Conservation (phyloP, 148 eudicot species). For the Diospyros lotus region DNA sequence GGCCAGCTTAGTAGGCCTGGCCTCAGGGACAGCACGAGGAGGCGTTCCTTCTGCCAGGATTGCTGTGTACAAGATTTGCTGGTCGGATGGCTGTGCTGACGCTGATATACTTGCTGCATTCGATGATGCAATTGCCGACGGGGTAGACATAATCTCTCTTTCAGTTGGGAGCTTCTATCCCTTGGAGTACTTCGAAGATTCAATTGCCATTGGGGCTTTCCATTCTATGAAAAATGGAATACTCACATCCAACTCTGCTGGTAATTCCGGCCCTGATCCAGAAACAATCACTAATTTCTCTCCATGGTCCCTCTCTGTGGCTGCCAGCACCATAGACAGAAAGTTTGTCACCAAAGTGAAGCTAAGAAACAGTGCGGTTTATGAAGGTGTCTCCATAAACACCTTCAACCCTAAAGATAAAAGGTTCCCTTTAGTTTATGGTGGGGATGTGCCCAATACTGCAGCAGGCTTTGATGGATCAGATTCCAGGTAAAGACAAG, state of each 20-base stretch:
- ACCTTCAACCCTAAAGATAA: background rate
- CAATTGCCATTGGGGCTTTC: constrained; percentile 17
- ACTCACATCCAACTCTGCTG: constrained; percentile 14
- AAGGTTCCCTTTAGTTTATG: constrained; percentile 4
- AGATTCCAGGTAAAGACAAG: background rate
- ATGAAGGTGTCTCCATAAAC: constrained; percentile 10
- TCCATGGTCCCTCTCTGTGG: constrained; percentile 18
- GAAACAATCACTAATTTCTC: constrained; percentile 6
- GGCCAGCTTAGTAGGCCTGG: constrained; percentile 29
- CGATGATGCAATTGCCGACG: constrained; percentile 27
- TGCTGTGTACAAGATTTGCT: constrained; percentile 31
- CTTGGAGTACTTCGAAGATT: constrained; percentile 5
- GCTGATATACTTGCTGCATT: constrained; percentile 30
- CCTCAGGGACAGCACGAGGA: constrained; percentile 32
- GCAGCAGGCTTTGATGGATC: background rate
- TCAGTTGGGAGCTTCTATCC: constrained; percentile 6
- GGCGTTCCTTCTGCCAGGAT: constrained; percentile 36
- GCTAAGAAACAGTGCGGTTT: constrained; percentile 10
- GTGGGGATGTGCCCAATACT: background rate
- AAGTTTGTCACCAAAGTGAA: constrained; percentile 8
- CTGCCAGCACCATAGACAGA: constrained; percentile 20
- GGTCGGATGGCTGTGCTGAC: constrained; percentile 15
- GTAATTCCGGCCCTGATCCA: constrained; percentile 11
- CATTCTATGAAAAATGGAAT: constrained; percentile 26
- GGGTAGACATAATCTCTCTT: constrained; percentile 18